Evolutionary conservation across 306 rosid genomes (phyloP), one percentile per base, ranked within the genome.

Genomic region (Clitoria ternatea): DNA sequence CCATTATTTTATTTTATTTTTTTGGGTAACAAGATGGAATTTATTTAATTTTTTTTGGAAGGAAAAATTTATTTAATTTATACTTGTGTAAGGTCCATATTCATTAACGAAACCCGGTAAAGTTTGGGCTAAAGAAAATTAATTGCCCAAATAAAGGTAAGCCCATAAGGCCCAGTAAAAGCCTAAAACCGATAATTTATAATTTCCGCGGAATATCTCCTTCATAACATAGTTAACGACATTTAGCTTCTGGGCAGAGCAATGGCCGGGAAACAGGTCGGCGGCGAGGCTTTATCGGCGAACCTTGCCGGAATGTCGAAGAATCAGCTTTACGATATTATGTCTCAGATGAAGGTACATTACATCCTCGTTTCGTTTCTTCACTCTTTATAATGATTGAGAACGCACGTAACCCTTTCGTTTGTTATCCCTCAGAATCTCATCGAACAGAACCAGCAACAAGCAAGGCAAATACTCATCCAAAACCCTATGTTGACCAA

Each of bases 321-420:
- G 88, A 83, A 78, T 63, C 97, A 94, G 76, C 99, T 94, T 5
- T 80, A 89, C 30, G 96, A 91, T 15, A 94, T 94, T 64, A 89
- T 94, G 97, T 94, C 97, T 66, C 97, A 94, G 81, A 94, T 94
- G 98, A 94, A 94, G 90, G 98, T 80, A 24, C 30, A 10, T 7
- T 29, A 24, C 33, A 1, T 4, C 3, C 10, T 30, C 54, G 15
- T 52, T 54, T 39, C 42, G 35, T 13, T n/a, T 50, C 26, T 63
- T 40, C 44, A 17, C 17, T 32, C 39, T 13, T 10, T 5, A 15
- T 4, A 27, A n/a, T 39, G 36, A 6, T n/a, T n/a, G n/a, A 29
- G 13, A 22, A 9, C 54, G 5, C 13, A 62, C 71, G n/a, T 75
- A 75, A 68, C 49, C 1, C 8, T 66, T 40, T 22, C 44, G 8